phyloP scores from a whole-genome alignment of 176 grass and related monocot species.

The Lolium rigidum region DNA sequence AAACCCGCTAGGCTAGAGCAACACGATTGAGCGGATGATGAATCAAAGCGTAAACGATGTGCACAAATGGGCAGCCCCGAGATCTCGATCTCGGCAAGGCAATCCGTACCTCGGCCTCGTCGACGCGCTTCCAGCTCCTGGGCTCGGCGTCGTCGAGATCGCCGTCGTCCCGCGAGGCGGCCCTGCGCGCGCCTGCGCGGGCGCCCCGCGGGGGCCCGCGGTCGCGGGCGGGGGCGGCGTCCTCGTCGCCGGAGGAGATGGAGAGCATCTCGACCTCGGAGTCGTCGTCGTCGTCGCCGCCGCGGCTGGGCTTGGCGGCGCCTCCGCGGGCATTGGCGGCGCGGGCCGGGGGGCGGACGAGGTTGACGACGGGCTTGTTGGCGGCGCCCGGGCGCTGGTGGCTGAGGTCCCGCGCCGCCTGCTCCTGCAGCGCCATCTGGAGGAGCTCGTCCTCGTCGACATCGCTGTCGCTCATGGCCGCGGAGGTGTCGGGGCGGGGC shows the following conservation, averaged over 20 bases:
- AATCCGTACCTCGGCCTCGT: constrained; percentile 90
- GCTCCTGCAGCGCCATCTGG: constrained; percentile 96
- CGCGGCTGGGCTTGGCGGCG: constrained; percentile 58
- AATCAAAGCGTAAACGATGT: not conserved
- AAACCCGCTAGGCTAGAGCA: not conserved
- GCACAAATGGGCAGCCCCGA: not conserved
- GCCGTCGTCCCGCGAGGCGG: constrained; percentile 68
- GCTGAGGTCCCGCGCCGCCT: constrained; percentile 85
- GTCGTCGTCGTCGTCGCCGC: constrained; percentile 92
- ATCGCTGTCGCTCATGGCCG: constrained; percentile 92
- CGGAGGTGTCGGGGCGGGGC: constrained; percentile 2
- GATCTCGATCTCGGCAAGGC: constrained; percentile 43
- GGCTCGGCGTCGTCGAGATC: constrained; percentile 91
- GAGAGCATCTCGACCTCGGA: constrained; percentile 94
- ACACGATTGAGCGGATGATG: constrained; percentile 5
- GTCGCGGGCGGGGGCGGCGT: constrained; percentile 56
- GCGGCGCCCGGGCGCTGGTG: constrained; percentile 75
- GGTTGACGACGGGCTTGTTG: constrained; percentile 90
- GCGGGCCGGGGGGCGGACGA: constrained; percentile 65
- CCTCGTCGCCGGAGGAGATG: constrained; percentile 97
- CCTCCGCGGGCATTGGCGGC: constrained; percentile 39
- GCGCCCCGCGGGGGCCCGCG: constrained; percentile 54
- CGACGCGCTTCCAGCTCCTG: constrained; percentile 96
- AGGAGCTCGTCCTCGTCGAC: constrained; percentile 97
- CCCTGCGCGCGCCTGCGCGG: constrained; percentile 54